phyloP scores from a whole-genome alignment of 1,139 yeast species.

The Meyerozyma carpophila region DNA sequence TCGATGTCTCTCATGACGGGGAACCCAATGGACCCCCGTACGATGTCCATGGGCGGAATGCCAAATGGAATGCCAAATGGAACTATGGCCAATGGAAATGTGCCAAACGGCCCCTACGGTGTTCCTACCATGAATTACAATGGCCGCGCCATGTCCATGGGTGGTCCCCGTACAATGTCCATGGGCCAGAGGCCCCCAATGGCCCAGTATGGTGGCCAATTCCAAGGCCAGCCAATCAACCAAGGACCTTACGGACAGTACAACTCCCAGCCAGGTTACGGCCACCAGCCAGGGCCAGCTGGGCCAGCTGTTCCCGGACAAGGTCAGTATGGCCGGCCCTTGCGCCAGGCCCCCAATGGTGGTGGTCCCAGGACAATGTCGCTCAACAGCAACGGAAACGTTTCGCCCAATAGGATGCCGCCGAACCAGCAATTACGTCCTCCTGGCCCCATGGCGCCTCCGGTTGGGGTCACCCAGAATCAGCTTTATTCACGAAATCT shows the following conservation, averaged over 20 bases:
- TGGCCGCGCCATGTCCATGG: slow-evolving; percentile 4
- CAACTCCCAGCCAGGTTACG: neutral
- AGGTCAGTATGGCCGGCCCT: neutral
- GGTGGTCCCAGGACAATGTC: slow-evolving; percentile 11
- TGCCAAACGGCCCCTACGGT: no score
- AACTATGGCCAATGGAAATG: no score
- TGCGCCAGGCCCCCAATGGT: slow-evolving; percentile 1
- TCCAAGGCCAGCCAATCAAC: neutral
- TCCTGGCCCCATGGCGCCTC: neutral
- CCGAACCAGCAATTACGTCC: neutral
- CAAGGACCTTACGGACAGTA: neutral
- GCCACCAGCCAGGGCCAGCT: neutral
- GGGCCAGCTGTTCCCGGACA: neutral
- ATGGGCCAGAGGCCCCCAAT: slow-evolving; percentile 3
- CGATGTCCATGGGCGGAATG: slow-evolving; percentile 5
- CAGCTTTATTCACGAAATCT: neutral
- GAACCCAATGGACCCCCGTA: neutral
- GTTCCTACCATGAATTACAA: neutral
- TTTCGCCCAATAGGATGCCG: slow-evolving; percentile 2
- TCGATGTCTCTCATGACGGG: neutral
- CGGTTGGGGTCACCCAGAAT: neutral
- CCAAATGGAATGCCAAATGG: neutral
- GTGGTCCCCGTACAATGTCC: slow-evolving; percentile 3
- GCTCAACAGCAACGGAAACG: slow-evolving; percentile 7
- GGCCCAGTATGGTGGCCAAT: slow-evolving; percentile 4